phyloP scores from a whole-genome alignment of 129 eudicot genomes.

The Deinandra increscens region DNA sequence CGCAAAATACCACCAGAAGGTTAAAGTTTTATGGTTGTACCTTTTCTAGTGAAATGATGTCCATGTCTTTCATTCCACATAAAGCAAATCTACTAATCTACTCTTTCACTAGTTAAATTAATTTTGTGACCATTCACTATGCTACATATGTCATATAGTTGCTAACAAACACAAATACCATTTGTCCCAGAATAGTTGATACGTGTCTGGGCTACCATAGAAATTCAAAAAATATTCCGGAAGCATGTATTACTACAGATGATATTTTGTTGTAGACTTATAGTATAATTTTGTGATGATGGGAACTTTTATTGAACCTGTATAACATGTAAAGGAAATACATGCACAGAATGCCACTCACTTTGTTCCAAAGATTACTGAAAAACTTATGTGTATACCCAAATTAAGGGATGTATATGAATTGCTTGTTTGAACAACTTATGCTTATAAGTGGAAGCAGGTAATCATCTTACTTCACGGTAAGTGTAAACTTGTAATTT shows the following conservation, averaged over 20 bases:
- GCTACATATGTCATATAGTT: not conserved
- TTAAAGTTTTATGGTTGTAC: not conserved
- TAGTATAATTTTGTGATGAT: constrained; percentile 1
- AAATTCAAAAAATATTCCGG: not conserved
- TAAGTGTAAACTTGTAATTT: not conserved
- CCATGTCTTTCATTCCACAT: not conserved
- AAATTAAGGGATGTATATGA: not conserved
- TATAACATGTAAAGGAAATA: not conserved
- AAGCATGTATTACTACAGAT: not conserved
- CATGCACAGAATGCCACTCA: not conserved
- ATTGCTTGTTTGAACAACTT: not conserved
- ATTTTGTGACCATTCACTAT: not conserved
- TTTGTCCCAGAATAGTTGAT: not conserved
- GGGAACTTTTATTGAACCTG: not conserved
- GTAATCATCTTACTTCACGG: not conserved
- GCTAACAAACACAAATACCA: not conserved
- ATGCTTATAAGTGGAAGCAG: not conserved
- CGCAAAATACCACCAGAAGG: not conserved
- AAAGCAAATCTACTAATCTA: not conserved
- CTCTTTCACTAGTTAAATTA: not conserved
- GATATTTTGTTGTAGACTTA: not conserved
- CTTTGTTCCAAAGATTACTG: not conserved
- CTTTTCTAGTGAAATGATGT: not conserved
- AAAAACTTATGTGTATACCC: not conserved
- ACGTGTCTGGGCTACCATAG: not conserved